Evolutionary conservation across 2,329 filamentous ascomycete genomes (phyloP), one percentile per base, ranked within the genome.

Genomic region (Pezizomycotina sp.): DNA sequence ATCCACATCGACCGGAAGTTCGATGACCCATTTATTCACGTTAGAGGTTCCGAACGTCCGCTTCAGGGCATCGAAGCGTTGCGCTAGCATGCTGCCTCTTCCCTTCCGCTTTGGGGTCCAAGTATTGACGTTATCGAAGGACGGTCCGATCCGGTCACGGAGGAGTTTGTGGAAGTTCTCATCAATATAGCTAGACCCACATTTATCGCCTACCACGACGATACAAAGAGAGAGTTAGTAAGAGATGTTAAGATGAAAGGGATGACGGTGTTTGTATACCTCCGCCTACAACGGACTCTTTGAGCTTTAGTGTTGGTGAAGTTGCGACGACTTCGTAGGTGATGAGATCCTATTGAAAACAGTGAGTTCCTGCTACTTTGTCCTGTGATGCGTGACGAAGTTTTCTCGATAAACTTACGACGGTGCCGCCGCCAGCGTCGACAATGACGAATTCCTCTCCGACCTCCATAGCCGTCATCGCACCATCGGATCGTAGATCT

Each of bases 391-490:
- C n/a, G n/a, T n/a, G n/a, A n/a, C n/a, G n/a, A n/a, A n/a, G n/a
- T n/a, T n/a, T n/a, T n/a, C n/a, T n/a, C n/a, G n/a, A n/a, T n/a
- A n/a, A n/a, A n/a, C n/a, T n/a, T n/a, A n/a, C n/a, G 1, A 52
- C 50, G 1, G 51, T 54, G 0, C 52, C 52, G 10, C 52, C 52
- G 23, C 52, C 52, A 35, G 50, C 52, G 31, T 54, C 52, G 31
- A 48, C 52, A 14, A 53, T 34, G 2, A 53, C 27, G 9, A 53
- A 33, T 7, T 36, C 33, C 3, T 49, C 43, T 6, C 39, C 38
- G 10, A 24, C 24, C n/a, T 32, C 9, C 36, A 38, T 27, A 12
- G 22, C 29, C 13, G 29, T 22, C 8, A 14, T 7, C 8, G 23
- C 18, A 21, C 28, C 14, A 28, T 32, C 9, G 32, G 29, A 16